phyloP scores from a whole-genome alignment of 148 eudicot genomes.

The Limonium bicolor region DNA sequence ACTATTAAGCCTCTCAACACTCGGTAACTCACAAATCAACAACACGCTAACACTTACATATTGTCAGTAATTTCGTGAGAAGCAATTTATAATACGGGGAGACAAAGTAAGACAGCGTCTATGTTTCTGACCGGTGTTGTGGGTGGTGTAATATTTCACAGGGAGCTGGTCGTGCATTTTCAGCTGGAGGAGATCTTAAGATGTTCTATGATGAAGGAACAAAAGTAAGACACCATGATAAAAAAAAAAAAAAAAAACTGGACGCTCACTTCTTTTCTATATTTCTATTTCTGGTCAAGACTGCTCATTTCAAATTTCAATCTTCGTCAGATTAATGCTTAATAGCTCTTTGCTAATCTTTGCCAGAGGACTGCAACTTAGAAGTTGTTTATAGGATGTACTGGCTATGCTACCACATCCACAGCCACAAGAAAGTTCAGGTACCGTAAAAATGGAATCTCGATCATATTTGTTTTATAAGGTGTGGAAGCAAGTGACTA shows the following conservation, averaged over 20 bases:
- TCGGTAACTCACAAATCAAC: no score
- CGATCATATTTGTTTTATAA: background rate
- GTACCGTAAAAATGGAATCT: constrained; percentile 23
- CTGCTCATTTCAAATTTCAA: background rate
- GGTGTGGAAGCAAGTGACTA: background rate
- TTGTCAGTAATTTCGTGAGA: no score
- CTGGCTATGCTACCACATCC: constrained; percentile 96
- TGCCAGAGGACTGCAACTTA: constrained; percentile 78
- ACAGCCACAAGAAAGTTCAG: constrained; percentile 77
- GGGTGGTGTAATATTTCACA: constrained; percentile 11
- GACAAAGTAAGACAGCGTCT: no score
- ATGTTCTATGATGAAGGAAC: constrained; percentile 72
- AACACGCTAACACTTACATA: no score
- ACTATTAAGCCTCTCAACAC: no score
- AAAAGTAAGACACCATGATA: constrained; percentile 43
- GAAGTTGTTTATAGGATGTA: constrained; percentile 92
- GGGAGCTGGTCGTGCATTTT: constrained; percentile 98
- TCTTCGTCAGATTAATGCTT: background rate
- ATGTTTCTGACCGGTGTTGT: no score
- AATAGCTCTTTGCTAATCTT: background rate
- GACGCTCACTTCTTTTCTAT: background rate
- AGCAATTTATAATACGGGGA: no score
- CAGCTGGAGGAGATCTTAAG: constrained; percentile 94
- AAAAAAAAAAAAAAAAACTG: constrained; percentile 36
- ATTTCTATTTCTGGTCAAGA: background rate